Evolutionary conservation across 2,329 filamentous ascomycete genomes (phyloP).

Genomic region (Raffaelea deltoideospora): DNA sequence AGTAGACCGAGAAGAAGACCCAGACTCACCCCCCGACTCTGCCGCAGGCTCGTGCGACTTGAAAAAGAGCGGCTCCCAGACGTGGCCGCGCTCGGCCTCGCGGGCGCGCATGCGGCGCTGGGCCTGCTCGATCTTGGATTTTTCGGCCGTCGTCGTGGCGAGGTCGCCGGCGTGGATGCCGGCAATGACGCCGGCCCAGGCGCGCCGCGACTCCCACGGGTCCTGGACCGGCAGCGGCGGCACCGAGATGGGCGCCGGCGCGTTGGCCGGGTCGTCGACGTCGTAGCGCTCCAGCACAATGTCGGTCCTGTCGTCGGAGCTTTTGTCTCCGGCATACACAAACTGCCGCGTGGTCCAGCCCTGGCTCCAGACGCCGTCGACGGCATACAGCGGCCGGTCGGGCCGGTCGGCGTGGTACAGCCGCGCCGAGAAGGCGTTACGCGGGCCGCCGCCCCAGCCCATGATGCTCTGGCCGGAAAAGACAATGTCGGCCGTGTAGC

Average conservation of each 20-base stretch:
- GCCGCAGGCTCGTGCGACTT: slow-evolving; percentile 12
- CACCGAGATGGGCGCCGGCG: slow-evolving; percentile 18
- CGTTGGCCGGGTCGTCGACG: slow-evolving; percentile 19
- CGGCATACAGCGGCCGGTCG: slow-evolving; percentile 20
- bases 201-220: slow-evolving; percentile 62
- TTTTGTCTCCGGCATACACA: too few relatives aligned
- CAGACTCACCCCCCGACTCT: too few relatives aligned
- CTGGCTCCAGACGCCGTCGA: slow-evolving; percentile 27
- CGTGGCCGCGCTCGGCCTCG: slow-evolving; percentile 37
- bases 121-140: slow-evolving; percentile 66
- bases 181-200: slow-evolving; percentile 63
- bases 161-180: slow-evolving; percentile 63
- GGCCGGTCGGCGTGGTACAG: slow-evolving; percentile 22
- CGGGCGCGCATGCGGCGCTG: slow-evolving; percentile 60
- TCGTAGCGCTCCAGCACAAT: slow-evolving; percentile 20
- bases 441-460: slow-evolving; percentile 23
- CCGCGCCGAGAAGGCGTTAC: slow-evolving; percentile 29
- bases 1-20: too few relatives aligned
- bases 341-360: slow-evolving; percentile 20
- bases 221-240: slow-evolving; percentile 54
- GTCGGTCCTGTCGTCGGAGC: slow-evolving; percentile 17
- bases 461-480: slow-evolving; percentile 31
- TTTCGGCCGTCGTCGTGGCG: slow-evolving; percentile 54
- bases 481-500: slow-evolving; percentile 28
- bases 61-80: slow-evolving; percentile 27